phyloP scores from a whole-genome alignment of 2,329 filamentous ascomycete genomes.

The Colletotrichum lindemuthianum region DNA sequence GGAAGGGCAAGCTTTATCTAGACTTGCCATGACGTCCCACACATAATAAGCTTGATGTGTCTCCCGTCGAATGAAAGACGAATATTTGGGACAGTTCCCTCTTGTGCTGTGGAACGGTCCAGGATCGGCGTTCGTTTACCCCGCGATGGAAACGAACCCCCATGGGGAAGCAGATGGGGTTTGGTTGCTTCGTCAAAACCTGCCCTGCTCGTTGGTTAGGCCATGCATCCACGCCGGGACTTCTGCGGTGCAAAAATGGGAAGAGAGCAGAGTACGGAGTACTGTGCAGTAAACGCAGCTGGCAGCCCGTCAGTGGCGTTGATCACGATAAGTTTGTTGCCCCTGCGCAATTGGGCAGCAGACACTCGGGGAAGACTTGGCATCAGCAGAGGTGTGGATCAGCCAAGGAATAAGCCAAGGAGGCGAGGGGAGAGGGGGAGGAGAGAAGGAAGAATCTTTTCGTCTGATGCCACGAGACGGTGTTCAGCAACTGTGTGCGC shows the following conservation, averaged over 20 bases:
- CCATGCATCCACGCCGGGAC: neutral
- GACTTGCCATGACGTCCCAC: slow-evolving; percentile 21
- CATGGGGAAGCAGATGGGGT: slow-evolving; percentile 24
- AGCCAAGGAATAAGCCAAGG: slow-evolving; percentile 27
- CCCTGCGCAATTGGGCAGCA: slow-evolving; percentile 27
- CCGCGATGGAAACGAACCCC: slow-evolving; percentile 25
- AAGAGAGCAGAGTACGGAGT: neutral
- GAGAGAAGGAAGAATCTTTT: neutral
- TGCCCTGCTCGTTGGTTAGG: slow-evolving; percentile 9
- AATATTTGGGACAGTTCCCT: neutral
- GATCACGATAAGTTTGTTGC: neutral
- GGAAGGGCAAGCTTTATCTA: slow-evolving; percentile 34
- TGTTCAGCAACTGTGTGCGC: neutral
- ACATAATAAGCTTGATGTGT: slow-evolving; percentile 24
- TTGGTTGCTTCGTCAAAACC: slow-evolving; percentile 25
- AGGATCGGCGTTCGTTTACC: slow-evolving; percentile 29
- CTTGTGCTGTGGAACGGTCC: slow-evolving; percentile 11
- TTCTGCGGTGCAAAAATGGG: neutral
- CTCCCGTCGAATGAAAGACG: slow-evolving; percentile 15
- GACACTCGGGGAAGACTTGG: slow-evolving; percentile 25
- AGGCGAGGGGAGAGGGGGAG: neutral
- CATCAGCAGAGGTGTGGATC: slow-evolving; percentile 36
- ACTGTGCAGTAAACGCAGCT: neutral
- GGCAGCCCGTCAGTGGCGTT: neutral
- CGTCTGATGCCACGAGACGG: neutral